Evolutionary conservation across 1,284 basidiomycete species (phyloP).

Genomic region (Malassezia restricta): DNA sequence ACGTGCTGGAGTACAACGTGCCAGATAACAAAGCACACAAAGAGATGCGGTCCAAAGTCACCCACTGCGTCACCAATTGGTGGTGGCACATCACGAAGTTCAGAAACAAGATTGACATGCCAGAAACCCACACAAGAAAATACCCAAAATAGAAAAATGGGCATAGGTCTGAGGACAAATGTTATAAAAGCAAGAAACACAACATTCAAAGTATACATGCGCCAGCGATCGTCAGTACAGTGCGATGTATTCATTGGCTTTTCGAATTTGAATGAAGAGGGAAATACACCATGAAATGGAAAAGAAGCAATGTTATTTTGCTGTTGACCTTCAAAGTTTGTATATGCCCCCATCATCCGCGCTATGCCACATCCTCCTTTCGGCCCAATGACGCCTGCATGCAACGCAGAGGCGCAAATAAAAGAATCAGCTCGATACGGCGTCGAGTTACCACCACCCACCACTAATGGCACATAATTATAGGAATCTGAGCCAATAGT

Average conservation of each 20-base stretch:
- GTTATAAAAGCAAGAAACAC: slow-evolving; percentile 57
- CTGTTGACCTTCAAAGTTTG: slow-evolving; percentile 55
- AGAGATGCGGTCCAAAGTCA: slow-evolving; percentile 65
- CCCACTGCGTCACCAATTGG: slow-evolving; percentile 58
- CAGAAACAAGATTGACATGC: slow-evolving; percentile 69
- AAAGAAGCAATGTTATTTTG: slow-evolving; percentile 59
- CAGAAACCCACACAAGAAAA: slow-evolving; percentile 74
- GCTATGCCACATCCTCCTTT: slow-evolving; percentile 66
- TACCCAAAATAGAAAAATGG: slow-evolving; percentile 57
- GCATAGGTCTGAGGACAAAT: slow-evolving; percentile 60
- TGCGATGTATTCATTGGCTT: slow-evolving; percentile 49
- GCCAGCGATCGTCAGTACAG: slow-evolving; percentile 59
- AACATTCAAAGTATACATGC: slow-evolving; percentile 29
- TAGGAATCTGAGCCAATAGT: slow-evolving; percentile 59
- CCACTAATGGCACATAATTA: slow-evolving; percentile 61
- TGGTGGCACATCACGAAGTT: slow-evolving; percentile 54
- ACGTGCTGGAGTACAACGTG: slow-evolving; percentile 62
- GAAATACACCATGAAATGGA: slow-evolving; percentile 64
- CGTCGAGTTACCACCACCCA: slow-evolving; percentile 61
- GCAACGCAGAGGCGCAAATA: slow-evolving; percentile 68
- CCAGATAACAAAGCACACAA: slow-evolving; percentile 70
- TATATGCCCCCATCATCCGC: slow-evolving; percentile 60
- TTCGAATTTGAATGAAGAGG: slow-evolving; percentile 52
- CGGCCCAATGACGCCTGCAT: slow-evolving; percentile 59
- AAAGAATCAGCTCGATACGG: slow-evolving; percentile 69